Percentiles rank a stretch among this genome's conserved stretches.
Conservation (phyloP, 139 green algal species). For the Coelastrella sp. region DNA sequence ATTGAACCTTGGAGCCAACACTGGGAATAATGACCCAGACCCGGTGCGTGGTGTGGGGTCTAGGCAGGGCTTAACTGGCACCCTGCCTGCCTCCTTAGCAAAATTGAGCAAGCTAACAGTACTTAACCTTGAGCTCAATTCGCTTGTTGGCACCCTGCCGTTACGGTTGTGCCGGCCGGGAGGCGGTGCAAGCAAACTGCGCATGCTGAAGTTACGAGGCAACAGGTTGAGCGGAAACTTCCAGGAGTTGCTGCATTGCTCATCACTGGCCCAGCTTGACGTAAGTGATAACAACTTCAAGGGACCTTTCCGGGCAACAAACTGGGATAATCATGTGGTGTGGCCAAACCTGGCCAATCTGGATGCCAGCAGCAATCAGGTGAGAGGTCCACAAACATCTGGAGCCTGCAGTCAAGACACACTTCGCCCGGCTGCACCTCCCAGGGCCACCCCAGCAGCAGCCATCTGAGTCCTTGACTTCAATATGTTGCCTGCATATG, state of each 20-base stretch:
- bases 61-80: conserved; percentile 13
- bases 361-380: conserved; percentile 9
- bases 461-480: too few relatives aligned
- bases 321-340: not conserved
- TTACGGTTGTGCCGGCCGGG: not conserved
- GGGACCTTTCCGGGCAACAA: not conserved
- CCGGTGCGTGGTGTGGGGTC: not conserved
- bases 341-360: conserved; percentile 32
- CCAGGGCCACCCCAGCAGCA: too few relatives aligned
- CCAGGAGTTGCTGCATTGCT: not conserved
- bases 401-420: too few relatives aligned
- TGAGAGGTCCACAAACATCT: not conserved
- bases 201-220: conserved; percentile 34
- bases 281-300: conserved; percentile 21
- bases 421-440: too few relatives aligned
- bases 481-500: too few relatives aligned
- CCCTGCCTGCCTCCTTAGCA: conserved; percentile 5
- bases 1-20: conserved; percentile 37
- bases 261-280: conserved; percentile 15
- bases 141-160: conserved; percentile 32
- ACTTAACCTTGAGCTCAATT: conserved; percentile 39
- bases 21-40: conserved; percentile 8
- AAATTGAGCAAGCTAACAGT: conserved; percentile 26
- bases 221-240: conserved; percentile 14
- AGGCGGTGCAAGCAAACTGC: conserved; percentile 2